Evolutionary conservation across 176 grass and related monocot genomes (phyloP), one percentile per base, ranked within the genome.

Genomic region (Musa troglodytarum): DNA sequence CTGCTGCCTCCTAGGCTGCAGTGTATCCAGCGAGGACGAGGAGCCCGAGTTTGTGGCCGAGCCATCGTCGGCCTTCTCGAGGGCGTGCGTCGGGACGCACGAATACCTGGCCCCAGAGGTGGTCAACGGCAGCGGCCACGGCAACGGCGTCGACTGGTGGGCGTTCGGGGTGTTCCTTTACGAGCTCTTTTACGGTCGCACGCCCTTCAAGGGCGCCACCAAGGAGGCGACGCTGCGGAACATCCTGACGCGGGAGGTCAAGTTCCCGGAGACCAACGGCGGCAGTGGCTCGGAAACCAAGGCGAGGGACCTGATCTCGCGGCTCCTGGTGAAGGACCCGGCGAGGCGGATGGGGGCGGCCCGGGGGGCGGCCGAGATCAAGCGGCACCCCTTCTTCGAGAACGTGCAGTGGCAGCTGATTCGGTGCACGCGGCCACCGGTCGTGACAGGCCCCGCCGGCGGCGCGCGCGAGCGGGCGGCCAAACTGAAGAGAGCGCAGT

Each of bases 111-210:
- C 68, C 19, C 73, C 73, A 23, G 73, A 75, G 73, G 73, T 75
- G 73, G 28, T 62, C 26, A 21, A 10, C 55, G 55, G 28, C 73
- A 2, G 16, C 26, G 55, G 73, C 24, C 73, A 75, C 28, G 73
- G 73, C 24, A 75, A 16, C 73, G 73, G 16, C 24, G 73, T 75
- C 25, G 73, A 75, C 73, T 75, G 73, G 73, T 75, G 73, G 73
- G 73, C 73, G 26, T 61, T 75, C 73, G 73, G 73, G 26, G 73
- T 75, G 23, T 75, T 75, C 73, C 53, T 75, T 16, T 75, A 75
- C 54, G 73, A 75, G 28, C 68, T 71, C 49, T 19, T 71, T 1
- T 71, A 71, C 68, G 68, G 68, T 43, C 68, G 68, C 4, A 71
- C 68, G 16, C 68, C 68, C 12, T 71, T 71, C 16, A 71, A 71